A percentile compares a stretch with the other conserved stretches of the same genome.
These are phyloP conservation scores for Volutella citrinella DNA, from an alignment of 2,329 filamentous ascomycete genomes.

Conservation along the genomic window DNA sequence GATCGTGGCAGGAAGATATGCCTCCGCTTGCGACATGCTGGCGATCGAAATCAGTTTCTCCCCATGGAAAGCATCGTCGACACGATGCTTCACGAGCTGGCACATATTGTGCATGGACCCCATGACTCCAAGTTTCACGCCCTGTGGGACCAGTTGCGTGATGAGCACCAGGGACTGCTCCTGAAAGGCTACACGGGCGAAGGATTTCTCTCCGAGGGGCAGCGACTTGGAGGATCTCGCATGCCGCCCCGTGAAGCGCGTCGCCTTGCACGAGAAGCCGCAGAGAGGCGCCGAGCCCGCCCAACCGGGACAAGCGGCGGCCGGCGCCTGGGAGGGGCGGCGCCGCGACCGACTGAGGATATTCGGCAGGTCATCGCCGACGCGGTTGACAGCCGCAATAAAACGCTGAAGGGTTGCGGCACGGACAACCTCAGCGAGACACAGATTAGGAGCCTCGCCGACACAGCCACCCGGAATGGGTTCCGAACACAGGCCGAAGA, in stretches of 20 bases:
- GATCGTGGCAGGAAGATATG: conserved; percentile 77
- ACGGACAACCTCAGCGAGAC: conserved; percentile 64
- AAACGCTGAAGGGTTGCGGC: conserved; percentile 70
- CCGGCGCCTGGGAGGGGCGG: conserved; percentile 66
- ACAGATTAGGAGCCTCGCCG: conserved; percentile 62
- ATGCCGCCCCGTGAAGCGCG: conserved; percentile 72
- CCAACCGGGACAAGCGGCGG: conserved; percentile 65
- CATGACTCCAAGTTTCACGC: conserved; percentile 82
- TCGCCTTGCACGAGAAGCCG: conserved; percentile 68
- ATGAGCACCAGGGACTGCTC: conserved; percentile 74
- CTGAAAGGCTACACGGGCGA: conserved; percentile 88
- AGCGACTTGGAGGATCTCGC: conserved; percentile 64
- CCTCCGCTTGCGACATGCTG: conserved; percentile 73
- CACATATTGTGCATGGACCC: conserved; percentile 81
- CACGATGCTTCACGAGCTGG: conserved; percentile 91
- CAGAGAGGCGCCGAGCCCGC: conserved; percentile 64
- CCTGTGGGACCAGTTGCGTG: conserved; percentile 84
- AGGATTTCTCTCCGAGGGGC: conserved; percentile 76
- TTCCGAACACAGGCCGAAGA: conserved; percentile 84
- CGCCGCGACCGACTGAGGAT: conserved; percentile 54
- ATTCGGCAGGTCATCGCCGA: conserved; percentile 70
- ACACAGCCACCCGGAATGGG: conserved; percentile 65
- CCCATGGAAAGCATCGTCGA: conserved; percentile 78
- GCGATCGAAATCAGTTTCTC: conserved; percentile 73
- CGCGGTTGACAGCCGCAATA: conserved; percentile 67